These are phyloP conservation scores for Lenwebbia sp. DNA, from an alignment of 345 rosid species.

Conservation along the genomic window DNA sequence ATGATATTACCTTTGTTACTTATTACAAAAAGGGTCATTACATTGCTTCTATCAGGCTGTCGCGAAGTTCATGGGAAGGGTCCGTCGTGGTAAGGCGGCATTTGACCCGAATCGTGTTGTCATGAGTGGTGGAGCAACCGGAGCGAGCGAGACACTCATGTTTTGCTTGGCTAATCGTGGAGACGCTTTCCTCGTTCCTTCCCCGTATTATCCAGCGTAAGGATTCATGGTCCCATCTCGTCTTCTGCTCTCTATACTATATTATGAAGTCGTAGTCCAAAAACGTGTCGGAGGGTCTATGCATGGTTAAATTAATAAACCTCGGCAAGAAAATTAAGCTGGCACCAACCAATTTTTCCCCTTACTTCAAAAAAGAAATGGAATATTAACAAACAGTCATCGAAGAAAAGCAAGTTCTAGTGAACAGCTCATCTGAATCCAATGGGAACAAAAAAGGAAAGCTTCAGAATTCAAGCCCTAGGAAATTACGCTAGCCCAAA, in stretches of 20 bases:
- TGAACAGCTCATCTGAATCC: neutral
- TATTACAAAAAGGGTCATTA: neutral
- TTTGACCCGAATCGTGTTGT: constrained; percentile 66
- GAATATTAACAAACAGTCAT: neutral
- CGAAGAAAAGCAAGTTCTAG: neutral
- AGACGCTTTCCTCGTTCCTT: constrained; percentile 71
- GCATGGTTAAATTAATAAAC: neutral
- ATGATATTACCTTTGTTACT: neutral
- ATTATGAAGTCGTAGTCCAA: neutral
- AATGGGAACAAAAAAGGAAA: neutral
- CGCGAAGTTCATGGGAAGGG: constrained; percentile 72
- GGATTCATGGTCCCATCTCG: neutral
- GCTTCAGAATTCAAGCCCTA: neutral
- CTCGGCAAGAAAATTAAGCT: neutral
- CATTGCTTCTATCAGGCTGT: constrained; percentile 30
- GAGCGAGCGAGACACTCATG: constrained; percentile 67
- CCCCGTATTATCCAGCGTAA: constrained; percentile 85
- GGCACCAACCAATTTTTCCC: neutral
- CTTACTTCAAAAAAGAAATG: neutral
- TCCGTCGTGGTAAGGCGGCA: constrained; percentile 40
- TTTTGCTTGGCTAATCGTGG: constrained; percentile 86
- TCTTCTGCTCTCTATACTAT: neutral
- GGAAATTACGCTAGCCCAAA: neutral
- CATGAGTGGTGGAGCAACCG: constrained; percentile 91
- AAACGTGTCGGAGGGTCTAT: neutral